Base-by-base conservation (phyloP, 495 filamentous ascomycete genomes). In the Hypomontagnella monticulosa region DNA sequence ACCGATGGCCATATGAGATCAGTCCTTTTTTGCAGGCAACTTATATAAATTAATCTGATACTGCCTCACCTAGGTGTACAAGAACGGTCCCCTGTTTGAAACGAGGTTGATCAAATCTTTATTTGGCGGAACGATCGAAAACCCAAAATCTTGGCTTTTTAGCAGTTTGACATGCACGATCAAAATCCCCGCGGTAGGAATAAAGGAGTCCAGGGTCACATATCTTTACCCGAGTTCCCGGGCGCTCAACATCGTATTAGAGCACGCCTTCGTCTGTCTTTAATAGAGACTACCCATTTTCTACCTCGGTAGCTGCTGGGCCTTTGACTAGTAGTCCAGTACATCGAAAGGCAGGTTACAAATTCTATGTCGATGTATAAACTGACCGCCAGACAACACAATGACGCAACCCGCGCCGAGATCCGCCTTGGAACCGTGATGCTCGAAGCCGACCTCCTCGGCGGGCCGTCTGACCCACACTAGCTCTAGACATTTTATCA, bases 391-490 rank as follows among this genome's bases (percentile, higher is more conserved):
- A 59, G 38, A 49, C 4, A 15, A 49, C 33, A 51, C 11, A 23
- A 69, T 60, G 54, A 63, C 54, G 60, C 66, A 57, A 64, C 23
- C 44, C 60, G 44, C 51, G 56, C 60, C 60, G 59, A 55, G 11
- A 59, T 68, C 66, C 59, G 59, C 15, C 60, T 57, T 61, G 60
- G 56, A 37, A 32, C 41, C 55, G 5, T 12, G 36, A 63, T 37
- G 19, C 41, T 46, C 14, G 52, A 59, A 52, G 38, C 60, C 60
- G 66, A 69, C 34, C 51, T 69, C 55, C 55, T 69, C 66, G 44
- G 56, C 66, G 66, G 66, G 48, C 60, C 66, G 60, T 61, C 56
- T 60, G 66, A 60, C 56, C 57, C 52, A 67, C 63, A 57, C 57
- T 32, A 69, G 54, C 43, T 62, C 27, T 60, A 23, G 34, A 38